Evolutionary conservation across 2,329 filamentous ascomycete genomes (phyloP), one percentile per base, ranked within the genome.

Genomic region (Scytalidium sp.): DNA sequence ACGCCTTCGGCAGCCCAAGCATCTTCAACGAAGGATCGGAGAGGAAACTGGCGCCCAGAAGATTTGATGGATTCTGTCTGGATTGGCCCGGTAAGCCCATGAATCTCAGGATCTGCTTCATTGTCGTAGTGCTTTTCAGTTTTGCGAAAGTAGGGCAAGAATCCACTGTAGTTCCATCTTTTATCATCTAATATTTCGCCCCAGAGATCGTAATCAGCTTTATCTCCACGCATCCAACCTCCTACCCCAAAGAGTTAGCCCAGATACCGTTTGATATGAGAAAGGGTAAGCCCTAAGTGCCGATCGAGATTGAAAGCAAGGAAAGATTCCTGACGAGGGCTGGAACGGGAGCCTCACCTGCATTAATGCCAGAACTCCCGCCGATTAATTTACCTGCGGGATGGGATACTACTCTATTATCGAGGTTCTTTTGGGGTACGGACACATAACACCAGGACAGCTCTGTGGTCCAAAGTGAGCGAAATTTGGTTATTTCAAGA

Each of bases 181-280:
- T 67, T 49, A 43, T 78, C 74, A 2, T 63, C 61, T 1, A 69
- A 62, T 3, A 68, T 50, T 19, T 62, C 55, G 6, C 62, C 71
- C 75, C 74, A 78, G 39, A 67, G 65, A 19, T 78, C 68, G 55
- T 72, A 79, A 54, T 78, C 75, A 5, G 61, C 57, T 2, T 64
- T 60, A 25, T 68, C 65, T 2, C 74, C 75, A 23, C 75, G 72
- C 6, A 69, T 70, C 65, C 74, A 75, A 4, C 62, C 64, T 5
- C 68, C 69, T 62, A 29, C 41, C 27, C 23, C 36, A 19, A 20
- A 27, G 19, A 19, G n/a, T 41, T 29, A 50, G 13, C n/a, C n/a
- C n/a, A n/a, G 7, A 15, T 9, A 36, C 7, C 46, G 20, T 43
- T 46, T 20, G 45, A 43, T 27, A 7, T 27, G 25, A 7, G 13